Evolutionary conservation across 345 rosid genomes (phyloP), one percentile per base, ranked within the genome.

Genomic region (Brassica cretica): DNA sequence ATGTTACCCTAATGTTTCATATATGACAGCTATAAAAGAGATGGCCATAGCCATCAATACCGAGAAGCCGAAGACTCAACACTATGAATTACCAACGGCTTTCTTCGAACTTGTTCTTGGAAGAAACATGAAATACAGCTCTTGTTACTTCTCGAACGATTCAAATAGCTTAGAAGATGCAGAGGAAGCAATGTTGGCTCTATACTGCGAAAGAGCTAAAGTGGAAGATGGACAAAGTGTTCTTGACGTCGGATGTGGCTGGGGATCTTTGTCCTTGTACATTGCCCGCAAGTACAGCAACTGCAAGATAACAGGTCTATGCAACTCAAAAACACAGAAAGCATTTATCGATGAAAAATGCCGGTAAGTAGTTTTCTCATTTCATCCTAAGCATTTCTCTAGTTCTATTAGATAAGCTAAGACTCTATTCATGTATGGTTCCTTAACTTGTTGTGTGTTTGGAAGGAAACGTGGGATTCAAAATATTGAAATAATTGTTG

Each of bases 161-260:
- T 82, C 86, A 41, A 87, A 19, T 65, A 86, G 83, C 71, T 81
- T 92, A 69, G 94, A 90, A 74, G 97, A 90, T 63, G 97, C 98
- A 53, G 97, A 94, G 85, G 78, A 86, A 80, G 88, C 88, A 18
- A 88, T 84, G 92, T 30, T 92, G 84, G 89, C 89, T 82, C 73
- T 92, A 4, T 92, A 89, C 51, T 90, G 97, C 60, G 77, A 87
- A 85, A 89, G 91, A 79, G 84, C 93, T 8, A 76, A 84, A 66
- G 72, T 94, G 46, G 84, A 87, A 81, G 92, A 94, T 77, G 95
- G 97, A 3, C 95, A 86, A 25, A 81, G 82, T 21, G 86, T 94
- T 65, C 94, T 94, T 76, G 98, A 92, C 71, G 83, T 89, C 30
- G 98, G 97, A 35, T 92, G 97, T 79, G 98, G 97, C 0, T 89